Base-by-base conservation (phyloP, 208 protist species). In the Spironucleus salmonicida region DNA sequence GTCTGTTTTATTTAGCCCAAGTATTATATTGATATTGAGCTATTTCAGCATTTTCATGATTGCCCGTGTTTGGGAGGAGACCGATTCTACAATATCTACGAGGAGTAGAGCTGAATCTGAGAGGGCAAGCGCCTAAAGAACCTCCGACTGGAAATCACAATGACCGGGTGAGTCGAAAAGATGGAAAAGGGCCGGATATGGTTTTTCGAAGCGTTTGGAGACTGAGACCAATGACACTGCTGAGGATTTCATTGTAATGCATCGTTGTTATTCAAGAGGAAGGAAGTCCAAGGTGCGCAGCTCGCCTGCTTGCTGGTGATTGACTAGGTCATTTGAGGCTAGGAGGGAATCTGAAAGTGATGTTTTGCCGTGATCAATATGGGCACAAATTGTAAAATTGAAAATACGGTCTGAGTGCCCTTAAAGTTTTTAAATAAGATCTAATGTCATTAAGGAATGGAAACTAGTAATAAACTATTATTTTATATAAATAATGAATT, bases 221-320 rank as follows among this genome's bases (percentile, higher is more conserved):
- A n/a, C 19, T 15, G 15, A 15, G n/a, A 71, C 30, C 27, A 78
- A 45, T 2, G 75, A 78, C 4, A 78, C 68, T 2, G 64, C 75
- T 9, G 75, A 41, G 59, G 75, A 59, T n/a, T 78, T 78, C 62
- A 78, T 75, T 11, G 75, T 78, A 27, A 78, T 78, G n/a, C 4
- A 53, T 15, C 75, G n/a, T 45, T 76, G 29, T 27, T 78, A 59
- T n/a, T 78, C 75, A 30, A 40, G 7, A 15, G n/a, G 27, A 29
- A 66, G 38, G 38, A 49, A 75, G 69, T 78, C 75, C 62, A 78
- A 15, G 11, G 15, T 27, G 9, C 75, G 59, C 11, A 66, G 7
- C 34, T 67, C 9, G 9, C 75, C 75, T 9, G 4, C 9, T 9
- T 76, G 13, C 34, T 75, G 9, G 11, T 2, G 7, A 15, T n/a